Percentiles rank a stretch among this genome's conserved stretches.
Conservation (phyloP, 2,329 filamentous ascomycete genomes). For the Aspergillus brasiliensis region DNA sequence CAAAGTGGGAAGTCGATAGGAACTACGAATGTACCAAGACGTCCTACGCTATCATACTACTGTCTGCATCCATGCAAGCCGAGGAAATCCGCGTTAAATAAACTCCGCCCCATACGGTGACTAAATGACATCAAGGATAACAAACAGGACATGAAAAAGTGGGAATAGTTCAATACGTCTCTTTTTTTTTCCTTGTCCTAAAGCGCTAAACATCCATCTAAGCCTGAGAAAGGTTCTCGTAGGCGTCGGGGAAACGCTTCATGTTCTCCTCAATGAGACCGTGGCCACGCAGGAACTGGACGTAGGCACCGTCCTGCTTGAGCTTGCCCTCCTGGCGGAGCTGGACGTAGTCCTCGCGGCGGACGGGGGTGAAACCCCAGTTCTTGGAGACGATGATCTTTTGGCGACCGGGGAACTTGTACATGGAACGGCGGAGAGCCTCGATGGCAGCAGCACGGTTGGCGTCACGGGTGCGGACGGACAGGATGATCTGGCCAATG, state of each 20-base stretch:
- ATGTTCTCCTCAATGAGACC: constrained; percentile 85
- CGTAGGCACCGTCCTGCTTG: constrained; percentile 98
- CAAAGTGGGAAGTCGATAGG: too few relatives aligned
- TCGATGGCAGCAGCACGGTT: constrained; percentile 92
- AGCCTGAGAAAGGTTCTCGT: constrained; percentile 49
- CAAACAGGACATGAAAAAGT: constrained; percentile 1
- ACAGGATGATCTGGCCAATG: constrained; percentile 99
- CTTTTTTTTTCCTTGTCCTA: background rate
- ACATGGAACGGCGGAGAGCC: constrained; percentile 98
- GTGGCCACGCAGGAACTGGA: constrained; percentile 97
- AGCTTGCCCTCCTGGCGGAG: constrained; percentile 92
- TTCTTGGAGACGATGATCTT: constrained; percentile 99
- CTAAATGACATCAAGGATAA: constrained; percentile 4
- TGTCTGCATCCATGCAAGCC: background rate
- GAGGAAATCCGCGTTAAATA: constrained; percentile 4
- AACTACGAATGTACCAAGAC: too few relatives aligned
- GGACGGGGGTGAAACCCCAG: constrained; percentile 99
- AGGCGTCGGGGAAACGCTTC: constrained; percentile 91
- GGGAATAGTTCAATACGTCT: constrained; percentile 3
- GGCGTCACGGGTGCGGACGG: constrained; percentile 92
- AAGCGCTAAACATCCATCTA: constrained; percentile 31
- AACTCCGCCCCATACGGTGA: constrained; percentile 1
- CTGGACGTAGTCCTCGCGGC: constrained; percentile 95
- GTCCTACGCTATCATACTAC: background rate
- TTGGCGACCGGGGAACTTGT: constrained; percentile 99